A percentile compares a stretch with the other conserved stretches of the same genome.
Evolutionary conservation across 306 rosid species (phyloP).

Genomic region (Cucumis hystrix): DNA sequence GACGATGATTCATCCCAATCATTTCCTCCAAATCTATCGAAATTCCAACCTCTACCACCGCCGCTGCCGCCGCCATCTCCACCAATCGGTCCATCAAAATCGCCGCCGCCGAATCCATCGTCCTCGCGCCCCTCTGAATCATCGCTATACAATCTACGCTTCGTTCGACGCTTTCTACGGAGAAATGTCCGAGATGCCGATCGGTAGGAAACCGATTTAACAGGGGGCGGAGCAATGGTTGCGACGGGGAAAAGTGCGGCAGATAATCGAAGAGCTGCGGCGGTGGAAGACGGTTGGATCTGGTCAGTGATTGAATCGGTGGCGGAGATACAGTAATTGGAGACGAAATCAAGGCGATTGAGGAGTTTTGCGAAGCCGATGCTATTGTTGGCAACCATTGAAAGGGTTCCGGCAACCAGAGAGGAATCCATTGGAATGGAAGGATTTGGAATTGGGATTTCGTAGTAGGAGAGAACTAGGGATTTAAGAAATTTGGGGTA

Average conservation of each 20-base stretch:
- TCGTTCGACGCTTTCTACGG: conserved; percentile 51
- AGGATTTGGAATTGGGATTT: not conserved
- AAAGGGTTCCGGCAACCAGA: conserved; percentile 33
- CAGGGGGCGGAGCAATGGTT: conserved; percentile 68
- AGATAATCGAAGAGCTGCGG: conserved; percentile 33
- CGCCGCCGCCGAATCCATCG: conserved; percentile 35
- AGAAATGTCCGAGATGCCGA: conserved; percentile 36
- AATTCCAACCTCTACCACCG: conserved; percentile 67
- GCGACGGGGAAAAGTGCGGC: conserved; percentile 43
- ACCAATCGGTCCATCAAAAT: conserved; percentile 27
- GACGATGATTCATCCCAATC: conserved; percentile 54
- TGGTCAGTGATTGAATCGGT: conserved; percentile 17
- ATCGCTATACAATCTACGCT: conserved; percentile 34
- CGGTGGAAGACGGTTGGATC: conserved; percentile 11
- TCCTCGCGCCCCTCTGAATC: conserved; percentile 28
- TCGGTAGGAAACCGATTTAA: conserved; percentile 22
- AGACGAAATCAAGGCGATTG: conserved; percentile 23
- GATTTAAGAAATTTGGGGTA: not conserved
- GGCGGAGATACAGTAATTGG: conserved; percentile 9
- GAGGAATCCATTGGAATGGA: conserved; percentile 27
- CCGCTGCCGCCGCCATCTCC: conserved; percentile 30
- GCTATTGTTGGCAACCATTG: conserved; percentile 29
- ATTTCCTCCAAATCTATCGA: conserved; percentile 46
- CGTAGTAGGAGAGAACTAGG: not conserved
- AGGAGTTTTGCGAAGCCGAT: conserved; percentile 37